Percentiles rank a stretch among this genome's conserved stretches.
These are phyloP conservation scores for Trametes sp. DNA, from an alignment of 1,284 basidiomycete species.

Conservation along the genomic window DNA sequence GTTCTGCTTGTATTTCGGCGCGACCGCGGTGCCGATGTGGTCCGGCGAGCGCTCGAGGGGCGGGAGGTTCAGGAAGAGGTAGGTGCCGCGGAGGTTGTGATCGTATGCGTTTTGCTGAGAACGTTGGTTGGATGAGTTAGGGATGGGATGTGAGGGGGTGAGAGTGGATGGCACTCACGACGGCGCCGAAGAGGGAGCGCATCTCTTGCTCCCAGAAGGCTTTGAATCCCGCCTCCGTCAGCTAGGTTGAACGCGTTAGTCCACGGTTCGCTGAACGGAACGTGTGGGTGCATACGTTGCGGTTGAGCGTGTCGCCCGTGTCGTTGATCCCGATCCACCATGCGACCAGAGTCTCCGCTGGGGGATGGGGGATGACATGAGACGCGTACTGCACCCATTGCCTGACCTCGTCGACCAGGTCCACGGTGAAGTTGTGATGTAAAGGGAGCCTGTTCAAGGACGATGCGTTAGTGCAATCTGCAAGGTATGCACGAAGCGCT, in stretches of 20 bases:
- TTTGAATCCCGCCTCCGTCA: conserved; percentile 47
- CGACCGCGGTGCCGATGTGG: conserved; percentile 39
- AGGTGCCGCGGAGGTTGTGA: conserved; percentile 50
- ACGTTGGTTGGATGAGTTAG: not conserved
- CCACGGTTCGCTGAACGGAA: not conserved
- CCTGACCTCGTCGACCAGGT: conserved; percentile 57
- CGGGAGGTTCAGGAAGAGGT: conserved; percentile 64
- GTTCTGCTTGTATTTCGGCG: conserved; percentile 47
- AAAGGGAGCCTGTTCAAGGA: conserved; percentile 39
- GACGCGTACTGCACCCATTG: conserved; percentile 57
- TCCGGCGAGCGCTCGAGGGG: conserved; percentile 57
- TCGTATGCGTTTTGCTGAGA: conserved; percentile 50
- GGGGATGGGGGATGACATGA: conserved; percentile 52
- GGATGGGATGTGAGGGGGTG: not conserved
- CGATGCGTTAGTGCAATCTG: no score
- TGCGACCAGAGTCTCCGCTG: conserved; percentile 51
- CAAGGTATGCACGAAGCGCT: not conserved
- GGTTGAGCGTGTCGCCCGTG: conserved; percentile 57
- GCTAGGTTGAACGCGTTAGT: conserved; percentile 39
- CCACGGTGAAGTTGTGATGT: conserved; percentile 54
- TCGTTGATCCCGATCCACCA: conserved; percentile 72
- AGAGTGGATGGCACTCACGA: conserved; percentile 51
- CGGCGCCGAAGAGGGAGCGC: conserved; percentile 58
- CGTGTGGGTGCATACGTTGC: conserved; percentile 42
- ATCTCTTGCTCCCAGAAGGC: conserved; percentile 61